Evolutionary conservation across 208 protist genomes (phyloP), one percentile per base, ranked within the genome.

Genomic region (Acanthamoeba healyi): DNA sequence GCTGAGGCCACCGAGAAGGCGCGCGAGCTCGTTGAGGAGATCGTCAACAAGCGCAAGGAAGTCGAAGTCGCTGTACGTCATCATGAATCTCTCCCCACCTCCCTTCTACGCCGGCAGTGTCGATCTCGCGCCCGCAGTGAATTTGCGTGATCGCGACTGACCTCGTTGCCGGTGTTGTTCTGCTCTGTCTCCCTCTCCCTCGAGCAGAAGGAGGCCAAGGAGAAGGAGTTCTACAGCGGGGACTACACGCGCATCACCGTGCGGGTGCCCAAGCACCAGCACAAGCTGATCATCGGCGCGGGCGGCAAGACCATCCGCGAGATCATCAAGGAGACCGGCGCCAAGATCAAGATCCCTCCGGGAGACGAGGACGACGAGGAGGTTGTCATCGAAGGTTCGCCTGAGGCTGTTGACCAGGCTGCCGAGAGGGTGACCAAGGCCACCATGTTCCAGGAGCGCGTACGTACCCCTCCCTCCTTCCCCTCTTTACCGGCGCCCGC

Each of bases 11-110:
- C 29, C 46, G 54, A 89, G 19, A 89, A 89, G 29, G 81, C 81
- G 9, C 24, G 34, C 24, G 49, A 58, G 34, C 81, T 67, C 29
- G 54, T 89, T 19, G 54, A 58, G 49, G 81, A 58, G 17, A 89
- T 89, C 81, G 9, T 89, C 49, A 89, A 89, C 51, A 67, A 89
- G 81, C 42, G 54, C n/a, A 58, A 89, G 36, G 51, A 89, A 19
- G 49, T 34, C 34, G 81, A 58, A 38, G 54, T n/a, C 56, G 81
- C 29, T 7, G 81, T 89, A 89, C 81, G 15, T 58, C 14, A 2
- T 7, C 5, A 46, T 81, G 14, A 51, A 32, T 49, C 40, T 81
- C 42, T 34, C 49, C 51, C n/a, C 2, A 61, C 15, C 15, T 89
- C 9, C 14, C 26, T 89, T 54, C 32, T 54, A 12, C 44, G 44